phyloP scores from a whole-genome alignment of 108 stramenopile genomes.

The Aurantiochytrium sp. region DNA sequence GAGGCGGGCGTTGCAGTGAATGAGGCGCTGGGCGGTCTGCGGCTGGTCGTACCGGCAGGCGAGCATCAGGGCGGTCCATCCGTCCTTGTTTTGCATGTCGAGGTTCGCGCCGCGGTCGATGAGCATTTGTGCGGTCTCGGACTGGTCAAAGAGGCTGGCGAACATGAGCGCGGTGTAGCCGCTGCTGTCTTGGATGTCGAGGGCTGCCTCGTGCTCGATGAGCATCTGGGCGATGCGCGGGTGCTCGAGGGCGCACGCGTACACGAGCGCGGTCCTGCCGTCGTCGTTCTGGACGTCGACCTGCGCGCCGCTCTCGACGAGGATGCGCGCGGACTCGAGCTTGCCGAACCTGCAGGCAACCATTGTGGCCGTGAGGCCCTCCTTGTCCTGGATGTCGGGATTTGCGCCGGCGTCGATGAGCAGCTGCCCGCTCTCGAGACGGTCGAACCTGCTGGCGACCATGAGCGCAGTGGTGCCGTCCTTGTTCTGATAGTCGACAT shows the following conservation, averaged over 20 bases:
- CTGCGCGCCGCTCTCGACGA: neutral
- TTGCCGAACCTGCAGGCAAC: neutral
- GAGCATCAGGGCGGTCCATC: slow-evolving; percentile 1
- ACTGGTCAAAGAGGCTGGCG: neutral
- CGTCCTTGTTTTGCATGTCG: neutral
- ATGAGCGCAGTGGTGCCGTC: neutral
- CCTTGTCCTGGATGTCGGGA: neutral
- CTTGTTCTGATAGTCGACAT: neutral
- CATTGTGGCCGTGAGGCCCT: neutral
- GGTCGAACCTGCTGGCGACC: neutral
- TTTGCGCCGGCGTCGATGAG: neutral
- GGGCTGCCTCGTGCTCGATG: too few species aligned
- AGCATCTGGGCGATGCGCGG: too few species aligned
- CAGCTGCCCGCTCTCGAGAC: neutral
- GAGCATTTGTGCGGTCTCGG: neutral
- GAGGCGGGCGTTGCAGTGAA: neutral
- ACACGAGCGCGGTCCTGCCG: neutral
- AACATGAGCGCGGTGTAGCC: slow-evolving; percentile 3
- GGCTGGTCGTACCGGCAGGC: neutral
- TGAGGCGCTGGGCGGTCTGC: neutral
- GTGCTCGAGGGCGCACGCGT: too few species aligned
- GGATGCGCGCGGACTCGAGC: neutral
- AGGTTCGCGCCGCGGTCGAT: neutral
- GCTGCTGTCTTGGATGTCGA: too few species aligned
- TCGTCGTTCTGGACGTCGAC: neutral